Conservation (phyloP, 148 eudicot species). For the Polygonum maritimum region DNA sequence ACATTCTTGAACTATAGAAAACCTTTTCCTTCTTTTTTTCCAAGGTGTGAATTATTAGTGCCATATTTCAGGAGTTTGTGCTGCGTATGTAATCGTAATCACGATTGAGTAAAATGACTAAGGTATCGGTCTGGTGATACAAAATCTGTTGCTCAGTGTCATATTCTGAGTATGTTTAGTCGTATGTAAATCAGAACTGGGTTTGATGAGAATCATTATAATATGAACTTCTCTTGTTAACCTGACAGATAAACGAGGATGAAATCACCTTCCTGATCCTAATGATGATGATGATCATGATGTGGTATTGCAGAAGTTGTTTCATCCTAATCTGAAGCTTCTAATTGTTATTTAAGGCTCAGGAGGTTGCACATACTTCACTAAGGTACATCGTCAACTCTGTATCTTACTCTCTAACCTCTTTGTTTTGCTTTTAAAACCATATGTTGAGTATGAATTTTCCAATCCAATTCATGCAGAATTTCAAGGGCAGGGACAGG, state of each 20-base stretch:
- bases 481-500: too few species aligned
- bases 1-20: background rate
- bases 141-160: background rate
- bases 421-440: background rate
- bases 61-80: background rate
- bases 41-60: background rate
- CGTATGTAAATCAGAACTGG: background rate
- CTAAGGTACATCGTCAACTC: conserved; percentile 28
- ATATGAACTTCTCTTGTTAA: background rate
- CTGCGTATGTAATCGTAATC: background rate
- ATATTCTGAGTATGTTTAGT: background rate
- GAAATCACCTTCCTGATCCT: conserved; percentile 75
- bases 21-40: background rate
- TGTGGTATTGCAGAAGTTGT: conserved; percentile 69
- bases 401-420: background rate
- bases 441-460: too few species aligned
- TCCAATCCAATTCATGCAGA: too few species aligned
- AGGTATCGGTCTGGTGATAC: background rate
- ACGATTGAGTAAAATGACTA: background rate
- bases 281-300: conserved; percentile 53
- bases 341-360: conserved; percentile 79
- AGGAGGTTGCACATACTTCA: conserved; percentile 75
- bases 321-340: conserved; percentile 73
- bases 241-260: conserved; percentile 75
- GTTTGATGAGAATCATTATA: background rate